A percentile compares a stretch with the other conserved stretches of the same genome.
These are phyloP conservation scores for Rhodotorula kratochvilovae DNA, from an alignment of 768 basidiomycete genomes.

Conservation along the genomic window DNA sequence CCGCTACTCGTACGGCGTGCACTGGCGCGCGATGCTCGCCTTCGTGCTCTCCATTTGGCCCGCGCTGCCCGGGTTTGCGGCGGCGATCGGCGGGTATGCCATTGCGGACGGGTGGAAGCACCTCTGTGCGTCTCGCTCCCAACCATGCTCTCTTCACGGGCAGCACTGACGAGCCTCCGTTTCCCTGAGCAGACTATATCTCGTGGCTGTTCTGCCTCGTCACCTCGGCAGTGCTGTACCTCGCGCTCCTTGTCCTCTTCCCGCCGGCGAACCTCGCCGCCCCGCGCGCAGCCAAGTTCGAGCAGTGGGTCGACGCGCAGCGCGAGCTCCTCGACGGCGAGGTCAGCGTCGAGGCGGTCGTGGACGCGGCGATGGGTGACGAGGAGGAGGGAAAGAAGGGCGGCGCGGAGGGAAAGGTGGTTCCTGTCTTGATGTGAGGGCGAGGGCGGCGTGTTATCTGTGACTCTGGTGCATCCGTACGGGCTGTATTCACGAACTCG, in stretches of 20 bases:
- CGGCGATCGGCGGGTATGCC: constrained; percentile 11
- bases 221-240: constrained; percentile 17
- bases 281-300: constrained; percentile 6
- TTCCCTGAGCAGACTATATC: constrained; percentile 8
- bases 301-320: too few species aligned
- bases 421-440: too few species aligned
- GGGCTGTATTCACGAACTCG: too few species aligned
- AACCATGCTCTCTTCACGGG: too few species aligned
- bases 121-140: constrained; percentile 1
- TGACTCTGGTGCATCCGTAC: too few species aligned
- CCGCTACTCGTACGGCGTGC: too few species aligned
- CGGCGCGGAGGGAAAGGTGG: too few species aligned
- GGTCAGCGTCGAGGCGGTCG: neutral
- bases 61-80: constrained; percentile 30
- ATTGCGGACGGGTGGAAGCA: constrained; percentile 15
- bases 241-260: constrained; percentile 2
- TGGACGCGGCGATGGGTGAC: neutral
- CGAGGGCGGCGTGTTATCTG: too few species aligned
- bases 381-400: constrained; percentile 1
- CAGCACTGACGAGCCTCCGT: too few species aligned
- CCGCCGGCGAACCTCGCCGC: constrained; percentile 13
- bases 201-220: constrained; percentile 26
- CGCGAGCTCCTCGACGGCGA: constrained; percentile 20
- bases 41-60: constrained; percentile 21
- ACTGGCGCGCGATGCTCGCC: too few species aligned